Evolutionary conservation across 805 yeast genomes (phyloP).

Genomic region (Suhomyces prunicola): DNA sequence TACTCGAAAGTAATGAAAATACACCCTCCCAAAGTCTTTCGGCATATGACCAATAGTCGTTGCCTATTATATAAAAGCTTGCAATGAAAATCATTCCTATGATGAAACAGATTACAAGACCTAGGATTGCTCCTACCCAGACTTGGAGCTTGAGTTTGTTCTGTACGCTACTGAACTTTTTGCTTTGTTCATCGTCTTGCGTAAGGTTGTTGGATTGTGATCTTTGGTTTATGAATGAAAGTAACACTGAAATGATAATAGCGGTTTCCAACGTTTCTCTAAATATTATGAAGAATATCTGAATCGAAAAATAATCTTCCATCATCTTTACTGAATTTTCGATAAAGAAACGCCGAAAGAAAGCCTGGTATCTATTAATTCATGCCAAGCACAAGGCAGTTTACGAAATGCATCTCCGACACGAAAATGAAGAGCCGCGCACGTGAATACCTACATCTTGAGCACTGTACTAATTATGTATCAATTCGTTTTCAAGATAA

Average conservation of each 20-base stretch:
- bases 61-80: conserved; percentile 72
- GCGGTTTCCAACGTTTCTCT: conserved; percentile 31
- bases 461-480: not conserved
- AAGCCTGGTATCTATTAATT: not conserved
- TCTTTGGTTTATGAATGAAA: conserved; percentile 25
- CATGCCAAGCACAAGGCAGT: not conserved
- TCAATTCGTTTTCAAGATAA: not conserved
- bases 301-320: conserved; percentile 24
- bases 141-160: conserved; percentile 58
- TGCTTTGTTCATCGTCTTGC: not conserved
- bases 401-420: not conserved
- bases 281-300: conserved; percentile 27
- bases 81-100: conserved; percentile 71
- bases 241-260: conserved; percentile 27
- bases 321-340: conserved; percentile 3
- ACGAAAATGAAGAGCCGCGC: not conserved
- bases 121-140: conserved; percentile 76
- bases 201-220: not conserved
- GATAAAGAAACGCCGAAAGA: not conserved
- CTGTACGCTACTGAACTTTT: conserved; percentile 3
- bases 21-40: conserved; percentile 90
- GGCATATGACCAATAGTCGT: conserved; percentile 82
- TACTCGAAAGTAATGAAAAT: conserved; percentile 71
- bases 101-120: conserved; percentile 63
- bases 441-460: not conserved